Conservation (phyloP, 345 rosid species). For the Citropsis articulata region DNA sequence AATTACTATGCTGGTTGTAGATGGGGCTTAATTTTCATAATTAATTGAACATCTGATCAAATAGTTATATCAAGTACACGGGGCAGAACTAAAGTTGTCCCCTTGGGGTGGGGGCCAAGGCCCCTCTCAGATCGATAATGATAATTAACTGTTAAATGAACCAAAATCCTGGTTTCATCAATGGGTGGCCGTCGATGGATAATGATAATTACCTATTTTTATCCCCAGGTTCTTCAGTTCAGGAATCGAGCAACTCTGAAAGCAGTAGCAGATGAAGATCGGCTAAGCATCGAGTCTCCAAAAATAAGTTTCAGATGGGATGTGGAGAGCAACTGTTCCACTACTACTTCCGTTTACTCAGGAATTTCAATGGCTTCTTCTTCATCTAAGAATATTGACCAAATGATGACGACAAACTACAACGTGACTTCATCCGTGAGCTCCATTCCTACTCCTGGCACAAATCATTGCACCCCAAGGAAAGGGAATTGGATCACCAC, state of each 20-base stretch:
- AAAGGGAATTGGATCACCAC: constrained; percentile 94
- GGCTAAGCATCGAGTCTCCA: constrained; percentile 51
- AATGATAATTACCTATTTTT: too few species aligned
- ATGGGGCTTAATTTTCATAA: background rate
- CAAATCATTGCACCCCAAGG: constrained; percentile 19
- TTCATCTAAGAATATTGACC: constrained; percentile 32
- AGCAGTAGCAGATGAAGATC: constrained; percentile 48
- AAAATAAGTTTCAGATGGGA: constrained; percentile 84
- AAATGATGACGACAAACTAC: constrained; percentile 7
- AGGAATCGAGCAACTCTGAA: constrained; percentile 43
- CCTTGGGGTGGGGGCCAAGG: too few species aligned
- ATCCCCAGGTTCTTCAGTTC: constrained; percentile 23
- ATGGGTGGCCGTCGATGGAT: too few species aligned
- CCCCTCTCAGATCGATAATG: too few species aligned
- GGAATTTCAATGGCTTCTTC: constrained; percentile 54
- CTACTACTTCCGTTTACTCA: constrained; percentile 45
- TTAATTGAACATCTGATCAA: background rate
- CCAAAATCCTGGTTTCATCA: too few species aligned
- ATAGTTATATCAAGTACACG: background rate
- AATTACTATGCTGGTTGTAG: background rate
- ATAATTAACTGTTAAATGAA: too few species aligned
- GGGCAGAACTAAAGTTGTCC: too few species aligned
- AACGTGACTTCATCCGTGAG: constrained; percentile 26
- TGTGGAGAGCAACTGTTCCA: constrained; percentile 65
- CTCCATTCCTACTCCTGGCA: constrained; percentile 38